Percentiles rank a stretch among this genome's conserved stretches.
These are phyloP conservation scores for Plasmodium ovale DNA, from an alignment of 169 alveolate genomes.

Conservation along the genomic window DNA sequence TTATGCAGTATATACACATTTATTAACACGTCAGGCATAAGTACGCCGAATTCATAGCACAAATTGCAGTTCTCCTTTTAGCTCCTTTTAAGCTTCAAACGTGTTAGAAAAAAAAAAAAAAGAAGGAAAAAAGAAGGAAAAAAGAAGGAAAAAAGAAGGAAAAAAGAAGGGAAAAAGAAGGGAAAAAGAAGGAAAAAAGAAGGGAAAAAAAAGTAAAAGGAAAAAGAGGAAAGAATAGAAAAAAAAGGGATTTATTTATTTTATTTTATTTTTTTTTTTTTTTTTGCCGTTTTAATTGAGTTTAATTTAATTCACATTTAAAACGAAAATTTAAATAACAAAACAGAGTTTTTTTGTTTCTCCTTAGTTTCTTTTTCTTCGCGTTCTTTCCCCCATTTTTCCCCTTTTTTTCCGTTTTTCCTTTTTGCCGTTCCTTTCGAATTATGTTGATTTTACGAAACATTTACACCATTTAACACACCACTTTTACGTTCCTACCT, in stretches of 20 bases:
- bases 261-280: conserved; percentile 11
- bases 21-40: too few species aligned
- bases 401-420: not conserved
- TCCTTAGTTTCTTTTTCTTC: not conserved
- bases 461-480: not conserved
- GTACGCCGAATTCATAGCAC: not conserved
- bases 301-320: not conserved
- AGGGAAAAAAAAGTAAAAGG: conserved; percentile 3
- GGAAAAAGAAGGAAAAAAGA: not conserved
- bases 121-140: not conserved
- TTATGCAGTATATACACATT: too few species aligned
- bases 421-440: not conserved
- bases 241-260: not conserved
- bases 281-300: not conserved
- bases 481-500: not conserved
- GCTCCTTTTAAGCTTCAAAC: conserved; percentile 8
- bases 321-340: conserved; percentile 4
- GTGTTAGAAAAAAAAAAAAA: not conserved
- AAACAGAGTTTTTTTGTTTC: not conserved
- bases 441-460: conserved; percentile 8
- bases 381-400: not conserved
- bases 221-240: not conserved
- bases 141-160: not conserved
- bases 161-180: too few species aligned
- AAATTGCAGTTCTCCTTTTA: conserved; percentile 1